These are phyloP conservation scores for Anthostomella pinea DNA, from an alignment of 2,329 filamentous ascomycete genomes.

Conservation along the genomic window DNA sequence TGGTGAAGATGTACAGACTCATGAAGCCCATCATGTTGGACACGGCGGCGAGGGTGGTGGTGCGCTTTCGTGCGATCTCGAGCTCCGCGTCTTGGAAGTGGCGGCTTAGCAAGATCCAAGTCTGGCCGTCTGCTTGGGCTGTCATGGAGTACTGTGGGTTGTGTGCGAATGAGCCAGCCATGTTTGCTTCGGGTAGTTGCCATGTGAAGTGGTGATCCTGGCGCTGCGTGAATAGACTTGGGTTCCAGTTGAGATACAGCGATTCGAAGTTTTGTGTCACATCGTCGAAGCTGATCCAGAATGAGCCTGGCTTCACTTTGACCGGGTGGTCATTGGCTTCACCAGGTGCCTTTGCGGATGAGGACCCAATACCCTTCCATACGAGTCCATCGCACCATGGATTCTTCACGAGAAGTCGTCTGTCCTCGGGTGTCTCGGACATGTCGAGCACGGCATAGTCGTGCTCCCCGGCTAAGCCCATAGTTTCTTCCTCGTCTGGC, in stretches of 20 bases:
- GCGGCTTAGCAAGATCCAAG: constrained; percentile 84
- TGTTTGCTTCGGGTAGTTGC: constrained; percentile 53
- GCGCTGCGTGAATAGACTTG: constrained; percentile 72
- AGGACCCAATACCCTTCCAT: constrained; percentile 58
- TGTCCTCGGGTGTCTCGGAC: constrained; percentile 57
- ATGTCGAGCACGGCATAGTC: constrained; percentile 91
- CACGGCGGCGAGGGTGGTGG: constrained; percentile 38
- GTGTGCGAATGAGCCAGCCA: constrained; percentile 55
- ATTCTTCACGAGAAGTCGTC: constrained; percentile 84
- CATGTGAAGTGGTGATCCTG: constrained; percentile 91
- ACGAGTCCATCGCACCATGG: constrained; percentile 85
- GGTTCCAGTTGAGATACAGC: constrained; percentile 97
- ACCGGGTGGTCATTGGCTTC: constrained; percentile 24
- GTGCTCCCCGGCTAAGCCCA: constrained; percentile 85
- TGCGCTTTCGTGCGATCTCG: constrained; percentile 48
- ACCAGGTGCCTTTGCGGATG: constrained; percentile 19
- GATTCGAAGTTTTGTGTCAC: constrained; percentile 92
- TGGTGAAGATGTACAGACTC: constrained; percentile 77
- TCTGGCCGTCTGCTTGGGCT: constrained; percentile 54
- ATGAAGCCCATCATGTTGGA: constrained; percentile 73
- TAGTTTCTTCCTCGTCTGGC: constrained; percentile 68
- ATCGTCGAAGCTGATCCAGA: constrained; percentile 90
- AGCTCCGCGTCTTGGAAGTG: constrained; percentile 75
- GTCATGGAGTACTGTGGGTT: constrained; percentile 72
- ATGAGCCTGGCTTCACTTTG: constrained; percentile 64